Evolutionary conservation across 805 yeast genomes (phyloP).

Genomic region (Zygosaccharomyces lentus): DNA sequence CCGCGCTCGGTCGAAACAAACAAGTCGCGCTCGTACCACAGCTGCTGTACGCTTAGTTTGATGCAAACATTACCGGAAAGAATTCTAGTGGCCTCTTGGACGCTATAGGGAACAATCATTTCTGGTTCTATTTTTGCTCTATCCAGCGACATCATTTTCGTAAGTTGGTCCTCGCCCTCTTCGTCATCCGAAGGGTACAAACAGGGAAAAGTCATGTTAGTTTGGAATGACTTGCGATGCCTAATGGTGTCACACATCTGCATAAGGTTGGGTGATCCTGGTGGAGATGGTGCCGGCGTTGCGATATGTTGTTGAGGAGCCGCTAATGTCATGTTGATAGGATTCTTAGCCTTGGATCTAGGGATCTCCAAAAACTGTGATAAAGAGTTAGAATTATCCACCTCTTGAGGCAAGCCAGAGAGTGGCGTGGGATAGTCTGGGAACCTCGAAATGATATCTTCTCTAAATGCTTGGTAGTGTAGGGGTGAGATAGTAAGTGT

Average conservation of each 20-base stretch:
- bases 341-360: slow-evolving; percentile 40
- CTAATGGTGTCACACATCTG: slow-evolving; percentile 31
- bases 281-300: slow-evolving; percentile 86
- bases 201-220: slow-evolving; percentile 63
- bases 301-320: slow-evolving; percentile 47
- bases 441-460: slow-evolving; percentile 67
- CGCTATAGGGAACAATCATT: slow-evolving; percentile 57
- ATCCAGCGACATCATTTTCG: slow-evolving; percentile 11
- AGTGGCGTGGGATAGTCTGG: slow-evolving; percentile 62
- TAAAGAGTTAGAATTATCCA: slow-evolving; percentile 49
- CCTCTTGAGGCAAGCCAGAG: slow-evolving; percentile 42
- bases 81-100: slow-evolving; percentile 72
- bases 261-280: slow-evolving; percentile 43
- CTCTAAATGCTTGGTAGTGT: slow-evolving; percentile 78
- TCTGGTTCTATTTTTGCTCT: slow-evolving; percentile 8
- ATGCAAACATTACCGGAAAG: slow-evolving; percentile 58
- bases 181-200: slow-evolving; percentile 50
- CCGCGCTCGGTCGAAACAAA: slow-evolving; percentile 76
- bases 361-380: slow-evolving; percentile 59
- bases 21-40: slow-evolving; percentile 65
- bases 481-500: slow-evolving; percentile 63
- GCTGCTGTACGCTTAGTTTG: slow-evolving; percentile 62
- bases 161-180: slow-evolving; percentile 32
- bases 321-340: slow-evolving; percentile 29
- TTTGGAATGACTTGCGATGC: slow-evolving; percentile 54